A percentile compares a stretch with the other conserved stretches of the same genome.
Conservation (phyloP, 331 rosid species). For the Stylosanthes scabra region DNA sequence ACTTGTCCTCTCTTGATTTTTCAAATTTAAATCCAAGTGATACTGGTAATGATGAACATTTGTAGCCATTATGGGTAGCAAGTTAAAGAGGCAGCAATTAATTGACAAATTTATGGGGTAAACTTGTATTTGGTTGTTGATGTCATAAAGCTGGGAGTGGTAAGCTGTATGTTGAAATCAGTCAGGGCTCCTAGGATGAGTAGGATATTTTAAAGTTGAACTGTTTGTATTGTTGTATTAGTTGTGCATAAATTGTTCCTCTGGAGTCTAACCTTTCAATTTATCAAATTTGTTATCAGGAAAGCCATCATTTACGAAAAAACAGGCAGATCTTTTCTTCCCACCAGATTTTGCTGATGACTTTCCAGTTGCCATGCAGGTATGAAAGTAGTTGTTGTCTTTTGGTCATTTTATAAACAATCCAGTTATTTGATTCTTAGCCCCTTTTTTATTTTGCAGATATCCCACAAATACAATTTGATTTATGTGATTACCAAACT, state of each 20-base stretch:
- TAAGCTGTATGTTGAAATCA: constrained; percentile 23
- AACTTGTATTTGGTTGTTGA: constrained; percentile 16
- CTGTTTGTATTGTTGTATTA: constrained; percentile 5
- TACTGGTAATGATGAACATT: neutral
- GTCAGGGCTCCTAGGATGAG: constrained; percentile 14
- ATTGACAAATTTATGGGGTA: constrained; percentile 11
- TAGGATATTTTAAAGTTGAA: constrained; percentile 30
- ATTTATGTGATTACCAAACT: constrained; percentile 99
- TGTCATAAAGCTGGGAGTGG: neutral
- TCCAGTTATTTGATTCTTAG: constrained; percentile 32
- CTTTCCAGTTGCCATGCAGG: constrained; percentile 99
- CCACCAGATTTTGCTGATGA: constrained; percentile 99
- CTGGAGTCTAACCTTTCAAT: constrained; percentile 36
- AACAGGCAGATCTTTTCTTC: constrained; percentile 99
- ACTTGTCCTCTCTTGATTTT: constrained; percentile 2
- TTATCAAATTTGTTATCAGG: constrained; percentile 60
- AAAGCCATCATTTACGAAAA: constrained; percentile 94
- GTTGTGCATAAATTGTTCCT: constrained; percentile 29
- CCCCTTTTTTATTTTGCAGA: constrained; percentile 59
- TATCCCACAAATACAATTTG: constrained; percentile 95
- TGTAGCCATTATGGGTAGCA: neutral
- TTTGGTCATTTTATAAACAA: constrained; percentile 13
- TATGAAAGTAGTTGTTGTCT: constrained; percentile 41
- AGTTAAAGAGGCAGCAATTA: constrained; percentile 16
- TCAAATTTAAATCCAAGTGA: constrained; percentile 13